These are phyloP conservation scores for Mycena belliarum DNA, from an alignment of 768 basidiomycete species.

Conservation along the genomic window DNA sequence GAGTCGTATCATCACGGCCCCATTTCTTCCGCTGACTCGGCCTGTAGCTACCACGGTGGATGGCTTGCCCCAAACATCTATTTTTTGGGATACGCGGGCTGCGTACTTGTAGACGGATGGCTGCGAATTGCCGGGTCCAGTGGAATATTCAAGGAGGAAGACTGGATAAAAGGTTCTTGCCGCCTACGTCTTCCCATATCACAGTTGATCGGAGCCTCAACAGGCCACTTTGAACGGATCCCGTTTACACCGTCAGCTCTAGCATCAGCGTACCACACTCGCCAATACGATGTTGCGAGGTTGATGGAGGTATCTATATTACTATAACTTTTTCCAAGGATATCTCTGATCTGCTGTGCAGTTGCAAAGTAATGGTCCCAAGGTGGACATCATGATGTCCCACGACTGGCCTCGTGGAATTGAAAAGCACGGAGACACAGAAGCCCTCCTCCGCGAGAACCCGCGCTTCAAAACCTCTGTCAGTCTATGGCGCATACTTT, in stretches of 20 bases:
- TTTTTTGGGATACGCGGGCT: slow-evolving; percentile 90
- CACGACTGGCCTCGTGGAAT: slow-evolving; percentile 96
- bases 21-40: background rate
- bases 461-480: slow-evolving; percentile 75
- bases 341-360: slow-evolving; percentile 15
- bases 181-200: background rate
- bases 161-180: slow-evolving; percentile 66
- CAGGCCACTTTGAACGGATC: slow-evolving; percentile 78
- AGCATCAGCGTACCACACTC: slow-evolving; percentile 87
- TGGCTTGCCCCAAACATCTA: slow-evolving; percentile 98
- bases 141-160: slow-evolving; percentile 83
- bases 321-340: background rate
- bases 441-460: slow-evolving; percentile 68
- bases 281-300: slow-evolving; percentile 80
- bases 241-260: slow-evolving; percentile 77
- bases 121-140: slow-evolving; percentile 87
- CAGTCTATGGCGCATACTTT: background rate
- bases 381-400: slow-evolving; percentile 79
- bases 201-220: background rate
- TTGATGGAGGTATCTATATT: slow-evolving; percentile 59
- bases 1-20: background rate
- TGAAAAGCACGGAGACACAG: slow-evolving; percentile 75
- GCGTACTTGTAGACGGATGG: slow-evolving; percentile 78
- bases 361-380: slow-evolving; percentile 46
- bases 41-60: slow-evolving; percentile 86